A percentile compares a stretch with the other conserved stretches of the same genome.
These are phyloP conservation scores for Hylodesmum podocarpum DNA, from an alignment of 306 rosid species.

Conservation along the genomic window DNA sequence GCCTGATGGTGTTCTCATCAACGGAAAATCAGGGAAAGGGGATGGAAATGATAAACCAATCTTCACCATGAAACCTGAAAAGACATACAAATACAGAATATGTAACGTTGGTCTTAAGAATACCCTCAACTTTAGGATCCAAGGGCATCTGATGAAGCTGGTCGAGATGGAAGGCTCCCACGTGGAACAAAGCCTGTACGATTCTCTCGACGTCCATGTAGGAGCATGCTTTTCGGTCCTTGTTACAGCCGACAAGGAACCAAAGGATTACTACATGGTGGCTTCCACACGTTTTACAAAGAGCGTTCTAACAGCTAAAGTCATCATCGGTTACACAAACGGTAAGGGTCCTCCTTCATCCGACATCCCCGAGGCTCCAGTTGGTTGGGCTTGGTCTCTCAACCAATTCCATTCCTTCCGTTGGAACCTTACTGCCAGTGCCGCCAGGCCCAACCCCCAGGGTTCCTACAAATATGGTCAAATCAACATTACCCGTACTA, in stretches of 20 bases:
- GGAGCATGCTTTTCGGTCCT: not conserved
- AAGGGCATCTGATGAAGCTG: slow-evolving; percentile 53
- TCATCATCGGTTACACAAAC: not conserved
- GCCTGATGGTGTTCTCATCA: slow-evolving; percentile 57
- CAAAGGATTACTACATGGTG: slow-evolving; percentile 28
- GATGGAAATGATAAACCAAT: slow-evolving; percentile 39
- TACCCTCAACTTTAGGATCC: slow-evolving; percentile 58
- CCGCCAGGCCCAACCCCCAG: slow-evolving; percentile 79
- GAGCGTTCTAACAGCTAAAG: not conserved
- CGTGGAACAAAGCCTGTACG: not conserved
- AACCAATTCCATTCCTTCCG: slow-evolving; percentile 67
- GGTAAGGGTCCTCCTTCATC: not conserved
- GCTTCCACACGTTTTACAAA: slow-evolving; percentile 9
- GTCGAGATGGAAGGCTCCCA: slow-evolving; percentile 75
- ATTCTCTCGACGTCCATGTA: not conserved
- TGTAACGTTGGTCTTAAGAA: slow-evolving; percentile 57
- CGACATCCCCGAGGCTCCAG: slow-evolving; percentile 19
- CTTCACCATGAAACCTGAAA: slow-evolving; percentile 59
- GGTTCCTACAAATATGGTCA: slow-evolving; percentile 65
- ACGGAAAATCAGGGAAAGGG: slow-evolving; percentile 42
- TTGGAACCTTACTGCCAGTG: slow-evolving; percentile 71
- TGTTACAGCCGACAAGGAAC: slow-evolving; percentile 37
- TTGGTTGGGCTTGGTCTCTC: slow-evolving; percentile 73
- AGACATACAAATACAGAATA: slow-evolving; percentile 56
- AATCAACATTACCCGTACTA: slow-evolving; percentile 63